Evolutionary conservation across 169 alveolate genomes (phyloP).

Genomic region (Plasmodium knowlesi): DNA sequence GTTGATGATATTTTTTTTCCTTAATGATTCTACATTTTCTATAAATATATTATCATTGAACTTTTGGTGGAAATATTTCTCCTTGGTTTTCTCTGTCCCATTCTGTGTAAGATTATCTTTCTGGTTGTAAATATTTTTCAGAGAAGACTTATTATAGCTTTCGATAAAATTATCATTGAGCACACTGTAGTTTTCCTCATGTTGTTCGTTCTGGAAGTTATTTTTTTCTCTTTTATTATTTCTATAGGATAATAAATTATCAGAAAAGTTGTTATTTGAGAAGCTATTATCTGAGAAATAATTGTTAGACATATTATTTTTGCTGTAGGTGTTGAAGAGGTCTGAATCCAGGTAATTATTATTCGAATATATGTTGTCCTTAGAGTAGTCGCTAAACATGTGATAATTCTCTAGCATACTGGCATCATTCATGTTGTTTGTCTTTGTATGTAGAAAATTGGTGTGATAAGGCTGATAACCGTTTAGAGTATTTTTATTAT

Average conservation of each 20-base stretch:
- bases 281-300: conserved; percentile 45
- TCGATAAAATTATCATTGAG: conserved; percentile 38
- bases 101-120: conserved; percentile 30
- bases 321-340: conserved; percentile 24
- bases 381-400: conserved; percentile 44
- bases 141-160: conserved; percentile 36
- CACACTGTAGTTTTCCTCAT: conserved; percentile 13
- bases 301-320: conserved; percentile 33
- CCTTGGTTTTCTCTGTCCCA: conserved; percentile 13
- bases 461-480: conserved; percentile 40
- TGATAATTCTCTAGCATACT: conserved; percentile 30
- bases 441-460: conserved; percentile 34
- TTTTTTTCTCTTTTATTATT: conserved; percentile 33
- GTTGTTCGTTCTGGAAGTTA: not conserved
- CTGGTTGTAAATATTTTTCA: conserved; percentile 45
- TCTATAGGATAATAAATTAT: conserved; percentile 32
- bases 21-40: conserved; percentile 74
- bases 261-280: conserved; percentile 54
- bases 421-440: conserved; percentile 13
- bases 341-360: conserved; percentile 32
- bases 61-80: conserved; percentile 68
- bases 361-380: conserved; percentile 32
- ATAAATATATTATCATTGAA: conserved; percentile 68
- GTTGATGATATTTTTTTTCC: conserved; percentile 63
- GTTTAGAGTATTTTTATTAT: conserved; percentile 35